A percentile compares a stretch with the other conserved stretches of the same genome.
These are phyloP conservation scores for Litsea cubeba DNA, from an alignment of 164 flowering plant species.

Conservation along the genomic window DNA sequence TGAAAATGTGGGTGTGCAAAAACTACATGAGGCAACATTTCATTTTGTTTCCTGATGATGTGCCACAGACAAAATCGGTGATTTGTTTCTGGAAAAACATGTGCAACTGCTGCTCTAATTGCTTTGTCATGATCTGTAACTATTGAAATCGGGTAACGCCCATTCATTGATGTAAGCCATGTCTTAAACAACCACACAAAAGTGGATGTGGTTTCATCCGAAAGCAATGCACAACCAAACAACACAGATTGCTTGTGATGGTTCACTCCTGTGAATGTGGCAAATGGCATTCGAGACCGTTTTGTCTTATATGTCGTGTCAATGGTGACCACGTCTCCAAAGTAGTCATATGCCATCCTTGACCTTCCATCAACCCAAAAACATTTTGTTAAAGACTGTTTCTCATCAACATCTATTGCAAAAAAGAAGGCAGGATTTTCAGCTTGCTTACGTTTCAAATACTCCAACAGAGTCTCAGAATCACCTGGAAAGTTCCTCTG, in stretches of 20 bases:
- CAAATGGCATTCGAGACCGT: conserved; percentile 9
- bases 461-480: not conserved
- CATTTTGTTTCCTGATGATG: not conserved
- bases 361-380: conserved; percentile 14
- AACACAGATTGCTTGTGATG: conserved; percentile 10
- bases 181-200: conserved; percentile 16
- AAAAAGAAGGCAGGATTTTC: conserved; percentile 7
- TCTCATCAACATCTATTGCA: conserved; percentile 3
- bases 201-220: conserved; percentile 5
- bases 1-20: conserved; percentile 7
- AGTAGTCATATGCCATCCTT: conserved; percentile 6
- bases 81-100: conserved; percentile 9
- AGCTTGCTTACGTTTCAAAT: conserved; percentile 3
- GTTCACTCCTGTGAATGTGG: conserved; percentile 8
- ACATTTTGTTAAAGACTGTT: not conserved
- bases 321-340: conserved; percentile 14
- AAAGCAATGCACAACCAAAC: conserved; percentile 13
- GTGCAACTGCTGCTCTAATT: conserved; percentile 6
- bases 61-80: conserved; percentile 12
- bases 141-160: conserved; percentile 10
- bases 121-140: conserved; percentile 13
- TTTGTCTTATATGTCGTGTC: conserved; percentile 8
- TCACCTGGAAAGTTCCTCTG: not conserved
- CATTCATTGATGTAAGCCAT: conserved; percentile 13
- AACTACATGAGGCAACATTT: conserved; percentile 10